Evolutionary conservation across 495 filamentous ascomycete genomes (phyloP).

Genomic region (Hypoxylon fuscum): DNA sequence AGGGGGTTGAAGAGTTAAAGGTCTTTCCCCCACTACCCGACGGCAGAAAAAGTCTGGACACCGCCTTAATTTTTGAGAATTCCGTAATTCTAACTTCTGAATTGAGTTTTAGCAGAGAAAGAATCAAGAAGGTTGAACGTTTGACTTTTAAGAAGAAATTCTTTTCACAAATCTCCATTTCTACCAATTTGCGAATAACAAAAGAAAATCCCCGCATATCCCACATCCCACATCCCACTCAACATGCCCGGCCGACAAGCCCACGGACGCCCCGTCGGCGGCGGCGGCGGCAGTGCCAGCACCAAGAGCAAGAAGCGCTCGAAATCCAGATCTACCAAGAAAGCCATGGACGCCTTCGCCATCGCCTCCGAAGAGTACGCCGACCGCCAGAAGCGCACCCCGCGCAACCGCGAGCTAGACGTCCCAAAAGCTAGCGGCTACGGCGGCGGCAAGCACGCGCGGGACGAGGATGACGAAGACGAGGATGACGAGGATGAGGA

Average conservation of each 20-base stretch:
- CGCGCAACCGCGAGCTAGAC: constrained; percentile 56
- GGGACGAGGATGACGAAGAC: constrained; percentile 62
- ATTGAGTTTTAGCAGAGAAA: no score
- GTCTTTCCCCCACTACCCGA: constrained; percentile 36
- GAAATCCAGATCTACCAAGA: constrained; percentile 56
- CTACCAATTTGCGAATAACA: not conserved
- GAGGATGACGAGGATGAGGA: constrained; percentile 64
- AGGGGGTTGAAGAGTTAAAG: not conserved
- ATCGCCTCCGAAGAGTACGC: constrained; percentile 73
- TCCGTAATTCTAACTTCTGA: constrained; percentile 27
- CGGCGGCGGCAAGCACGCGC: constrained; percentile 46
- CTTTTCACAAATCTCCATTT: no score
- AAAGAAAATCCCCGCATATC: not conserved
- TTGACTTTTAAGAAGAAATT: no score
- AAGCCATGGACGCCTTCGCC: constrained; percentile 82
- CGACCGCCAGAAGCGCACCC: constrained; percentile 47
- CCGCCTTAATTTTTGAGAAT: constrained; percentile 26
- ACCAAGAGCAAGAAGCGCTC: constrained; percentile 61
- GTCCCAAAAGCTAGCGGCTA: constrained; percentile 40
- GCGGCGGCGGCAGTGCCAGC: constrained; percentile 44
- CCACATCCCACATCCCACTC: no score
- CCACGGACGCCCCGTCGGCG: constrained; percentile 59
- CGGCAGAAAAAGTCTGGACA: constrained; percentile 45
- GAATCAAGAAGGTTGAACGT: no score
- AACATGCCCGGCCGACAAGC: constrained; percentile 77